Base-by-base conservation (phyloP, 805 yeast species). In the Candida verbasci region DNA sequence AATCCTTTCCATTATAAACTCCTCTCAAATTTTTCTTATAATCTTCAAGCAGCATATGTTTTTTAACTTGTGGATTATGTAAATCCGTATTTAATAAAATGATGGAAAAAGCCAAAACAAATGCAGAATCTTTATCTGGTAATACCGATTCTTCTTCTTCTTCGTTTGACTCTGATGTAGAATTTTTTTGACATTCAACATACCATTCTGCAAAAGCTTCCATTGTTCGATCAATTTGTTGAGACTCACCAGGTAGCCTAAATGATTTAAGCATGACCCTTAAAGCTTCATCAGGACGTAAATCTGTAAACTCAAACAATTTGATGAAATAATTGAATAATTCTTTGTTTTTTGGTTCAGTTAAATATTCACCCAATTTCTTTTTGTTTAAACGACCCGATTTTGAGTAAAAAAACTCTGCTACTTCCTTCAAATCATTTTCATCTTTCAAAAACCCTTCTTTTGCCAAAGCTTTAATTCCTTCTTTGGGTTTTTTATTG, bases 221-320 rank as follows among this genome's bases (percentile, higher is more conserved):
- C 20, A 93, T 82, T 11, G 91, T 77, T 50, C 96, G 74, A 57
- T 93, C 98, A 55, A 93, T 93, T 57, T 87, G 96, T 53, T 88
- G 97, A 0, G 97, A 84, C 61, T 93, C 99, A 41, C 99, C 99
- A 1, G 97, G 97, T 33, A 93, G 70, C 56, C 98, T 76, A 54
- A 93, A 91, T 15, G 84, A 76, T 39, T 85, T 83, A 46, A 94
- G 68, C 41, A 93, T 58, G 38, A 85, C 70, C 50, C 99, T 74
- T 35, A 93, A 66, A 0, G 96, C 96, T 58, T 91, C 97, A 58
- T 93, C 99, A 2, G 94, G 91, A 51, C 98, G 71, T 47, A 84
- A 65, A 14, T 76, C 82, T 24, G 69, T 65, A 54, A 89, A 89
- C 39, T 89, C 91, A 55, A 91, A 82, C 37, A 78, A 58, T 1